These are phyloP conservation scores for Marchantia polymorpha DNA, from an alignment of 225 moss, liverwort and hornwort species.

Conservation along the genomic window DNA sequence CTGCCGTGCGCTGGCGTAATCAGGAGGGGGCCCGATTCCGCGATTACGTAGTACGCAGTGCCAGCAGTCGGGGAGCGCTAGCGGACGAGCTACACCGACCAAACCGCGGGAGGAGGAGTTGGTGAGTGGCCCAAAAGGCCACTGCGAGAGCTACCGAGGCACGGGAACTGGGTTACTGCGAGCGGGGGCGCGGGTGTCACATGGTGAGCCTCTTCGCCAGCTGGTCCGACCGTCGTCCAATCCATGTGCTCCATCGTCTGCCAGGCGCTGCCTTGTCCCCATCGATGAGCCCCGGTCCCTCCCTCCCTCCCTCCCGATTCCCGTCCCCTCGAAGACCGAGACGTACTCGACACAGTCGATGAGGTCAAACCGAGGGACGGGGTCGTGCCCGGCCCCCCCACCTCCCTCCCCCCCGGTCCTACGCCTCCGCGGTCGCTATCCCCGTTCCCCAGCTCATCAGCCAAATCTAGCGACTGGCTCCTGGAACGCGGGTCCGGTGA, in stretches of 20 bases:
- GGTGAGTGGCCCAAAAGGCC: not conserved
- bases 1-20: too few species aligned
- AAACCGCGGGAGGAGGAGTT: not conserved
- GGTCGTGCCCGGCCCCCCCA: not conserved
- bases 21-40: not conserved
- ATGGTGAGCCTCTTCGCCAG: not conserved
- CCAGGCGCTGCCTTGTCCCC: not conserved
- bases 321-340: too few species aligned
- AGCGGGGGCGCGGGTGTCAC: not conserved
- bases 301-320: too few species aligned
- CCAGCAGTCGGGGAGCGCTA: not conserved
- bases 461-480: not conserved
- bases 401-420: too few species aligned
- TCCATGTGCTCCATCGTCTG: not conserved
- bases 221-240: not conserved
- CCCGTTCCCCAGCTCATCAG: not conserved
- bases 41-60: not conserved
- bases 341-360: not conserved
- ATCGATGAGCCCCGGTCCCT: too few species aligned
- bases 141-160: too few species aligned
- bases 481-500: not conserved
- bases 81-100: conserved; percentile 14
- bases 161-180: not conserved
- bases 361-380: not conserved
- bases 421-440: not conserved